These are phyloP conservation scores for Aegilops sharonensis DNA, from an alignment of 176 grass and related monocot genomes.

Conservation along the genomic window DNA sequence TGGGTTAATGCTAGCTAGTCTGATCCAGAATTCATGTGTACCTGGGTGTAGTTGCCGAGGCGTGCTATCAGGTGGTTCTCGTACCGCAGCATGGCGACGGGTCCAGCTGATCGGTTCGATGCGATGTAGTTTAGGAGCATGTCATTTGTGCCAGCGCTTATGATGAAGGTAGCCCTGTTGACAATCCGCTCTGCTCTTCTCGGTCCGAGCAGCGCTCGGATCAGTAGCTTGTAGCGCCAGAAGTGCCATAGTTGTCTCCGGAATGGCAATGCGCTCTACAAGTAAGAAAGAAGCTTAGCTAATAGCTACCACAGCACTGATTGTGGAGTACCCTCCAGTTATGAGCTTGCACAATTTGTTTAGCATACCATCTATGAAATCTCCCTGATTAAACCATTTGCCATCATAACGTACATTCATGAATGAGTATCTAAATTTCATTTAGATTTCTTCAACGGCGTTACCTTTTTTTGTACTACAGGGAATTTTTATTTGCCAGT, in stretches of 20 bases:
- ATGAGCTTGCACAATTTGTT: neutral
- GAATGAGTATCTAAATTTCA: neutral
- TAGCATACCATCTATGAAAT: neutral
- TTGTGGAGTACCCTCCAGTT: neutral
- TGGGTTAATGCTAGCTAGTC: neutral
- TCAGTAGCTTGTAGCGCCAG: constrained; percentile 48
- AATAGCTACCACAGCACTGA: neutral
- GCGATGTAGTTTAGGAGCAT: constrained; percentile 36
- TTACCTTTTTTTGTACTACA: too few species aligned
- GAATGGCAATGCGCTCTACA: constrained; percentile 53
- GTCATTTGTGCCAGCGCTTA: constrained; percentile 65
- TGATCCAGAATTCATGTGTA: neutral
- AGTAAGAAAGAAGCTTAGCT: neutral
- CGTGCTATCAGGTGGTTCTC: constrained; percentile 51
- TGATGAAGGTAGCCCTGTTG: constrained; percentile 52
- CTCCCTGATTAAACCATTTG: neutral
- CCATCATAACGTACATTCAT: neutral
- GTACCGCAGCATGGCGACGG: constrained; percentile 26
- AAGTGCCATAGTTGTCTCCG: constrained; percentile 48
- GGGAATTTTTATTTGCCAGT: neutral
- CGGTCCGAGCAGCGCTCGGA: constrained; percentile 41
- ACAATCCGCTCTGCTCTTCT: constrained; percentile 50
- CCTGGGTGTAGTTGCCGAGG: constrained; percentile 59
- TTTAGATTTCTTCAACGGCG: neutral
- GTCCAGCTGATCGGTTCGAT: constrained; percentile 29